Conservation (phyloP, 2,329 filamentous ascomycete species). For the Emergomyces orientalis region DNA sequence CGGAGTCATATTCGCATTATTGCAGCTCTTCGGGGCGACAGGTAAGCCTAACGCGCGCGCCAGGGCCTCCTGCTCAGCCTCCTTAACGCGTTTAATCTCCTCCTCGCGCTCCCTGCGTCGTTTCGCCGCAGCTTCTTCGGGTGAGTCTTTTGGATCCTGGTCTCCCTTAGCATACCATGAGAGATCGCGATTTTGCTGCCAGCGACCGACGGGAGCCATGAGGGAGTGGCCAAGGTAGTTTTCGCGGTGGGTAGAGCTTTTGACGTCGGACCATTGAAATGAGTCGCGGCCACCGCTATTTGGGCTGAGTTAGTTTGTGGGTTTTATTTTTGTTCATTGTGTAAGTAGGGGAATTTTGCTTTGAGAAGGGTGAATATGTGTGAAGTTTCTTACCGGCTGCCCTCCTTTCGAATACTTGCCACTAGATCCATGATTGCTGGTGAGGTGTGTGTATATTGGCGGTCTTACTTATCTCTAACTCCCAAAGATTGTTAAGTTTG, state of each 20-base stretch:
- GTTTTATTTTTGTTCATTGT: background rate
- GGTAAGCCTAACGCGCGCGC: constrained; percentile 73
- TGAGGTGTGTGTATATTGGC: background rate
- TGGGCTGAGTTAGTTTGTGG: constrained; percentile 10
- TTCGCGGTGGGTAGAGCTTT: constrained; percentile 76
- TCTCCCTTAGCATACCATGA: constrained; percentile 55
- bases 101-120: constrained; percentile 53
- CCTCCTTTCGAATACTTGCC: constrained; percentile 84
- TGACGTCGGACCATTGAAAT: constrained; percentile 95
- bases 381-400: constrained; percentile 49
- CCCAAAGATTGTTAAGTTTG: background rate
- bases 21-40: constrained; percentile 47
- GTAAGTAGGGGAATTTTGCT: background rate
- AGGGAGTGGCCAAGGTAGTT: constrained; percentile 84
- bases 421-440: constrained; percentile 70
- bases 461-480: background rate
- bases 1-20: constrained; percentile 55
- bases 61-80: constrained; percentile 88
- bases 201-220: constrained; percentile 84
- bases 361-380: background rate
- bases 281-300: constrained; percentile 71
- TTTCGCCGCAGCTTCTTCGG: constrained; percentile 32
- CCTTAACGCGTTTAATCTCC: constrained; percentile 73
- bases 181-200: constrained; percentile 69
- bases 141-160: constrained; percentile 39